Percentiles rank a stretch among this genome's conserved stretches.
Evolutionary conservation across 257 asterid species (phyloP).

Genomic region (Rauvolfia tetraphylla): DNA sequence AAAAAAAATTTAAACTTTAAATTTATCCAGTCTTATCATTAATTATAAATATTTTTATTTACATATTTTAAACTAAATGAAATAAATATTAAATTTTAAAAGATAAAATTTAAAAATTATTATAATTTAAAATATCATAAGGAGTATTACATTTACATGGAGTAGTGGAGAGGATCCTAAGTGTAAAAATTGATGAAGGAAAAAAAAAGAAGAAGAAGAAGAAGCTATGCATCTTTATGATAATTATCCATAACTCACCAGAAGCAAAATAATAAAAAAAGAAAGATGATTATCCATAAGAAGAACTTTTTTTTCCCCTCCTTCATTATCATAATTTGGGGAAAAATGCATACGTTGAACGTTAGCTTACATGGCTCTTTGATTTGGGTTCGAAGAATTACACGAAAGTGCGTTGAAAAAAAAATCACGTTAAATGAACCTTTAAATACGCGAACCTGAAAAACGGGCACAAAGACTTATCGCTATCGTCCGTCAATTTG

Average conservation of each 20-base stretch:
- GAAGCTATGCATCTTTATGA: background rate
- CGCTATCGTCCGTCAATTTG: background rate
- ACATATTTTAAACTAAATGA: too few species aligned
- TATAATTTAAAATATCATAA: too few species aligned
- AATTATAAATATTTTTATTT: too few species aligned
- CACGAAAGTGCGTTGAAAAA: conserved; percentile 2
- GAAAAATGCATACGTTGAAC: background rate
- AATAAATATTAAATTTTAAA: too few species aligned
- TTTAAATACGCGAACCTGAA: background rate
- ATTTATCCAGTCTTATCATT: too few species aligned
- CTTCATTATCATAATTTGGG: conserved; percentile 2
- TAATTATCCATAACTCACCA: background rate
- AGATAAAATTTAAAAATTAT: too few species aligned
- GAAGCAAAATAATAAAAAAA: too few species aligned
- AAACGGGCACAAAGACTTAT: conserved; percentile 1
- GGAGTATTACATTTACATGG: too few species aligned
- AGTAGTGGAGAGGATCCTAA: too few species aligned
- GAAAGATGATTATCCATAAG: conserved; percentile 8
- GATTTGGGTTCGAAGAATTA: background rate
- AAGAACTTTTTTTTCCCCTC: background rate
- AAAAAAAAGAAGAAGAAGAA: background rate
- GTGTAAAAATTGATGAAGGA: background rate
- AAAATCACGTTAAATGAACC: conserved; percentile 2
- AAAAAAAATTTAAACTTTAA: too few species aligned
- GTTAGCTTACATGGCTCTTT: background rate